A percentile compares a stretch with the other conserved stretches of the same genome.
Evolutionary conservation across 805 yeast species (phyloP).

Genomic region (Peterozyma toletana): DNA sequence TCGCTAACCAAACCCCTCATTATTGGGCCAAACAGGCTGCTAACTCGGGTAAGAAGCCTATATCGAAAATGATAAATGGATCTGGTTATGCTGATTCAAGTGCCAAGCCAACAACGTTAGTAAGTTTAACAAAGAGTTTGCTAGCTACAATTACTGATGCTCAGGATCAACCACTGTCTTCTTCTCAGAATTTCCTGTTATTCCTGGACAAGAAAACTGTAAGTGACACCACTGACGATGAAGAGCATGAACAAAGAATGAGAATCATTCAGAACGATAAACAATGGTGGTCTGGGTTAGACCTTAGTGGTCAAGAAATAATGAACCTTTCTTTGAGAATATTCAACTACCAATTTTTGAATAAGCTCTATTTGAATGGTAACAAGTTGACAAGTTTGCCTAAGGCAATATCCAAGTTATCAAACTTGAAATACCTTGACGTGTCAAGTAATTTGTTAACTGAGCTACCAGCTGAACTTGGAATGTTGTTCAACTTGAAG

Average conservation of each 20-base stretch:
- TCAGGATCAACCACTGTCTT: constrained; percentile 13
- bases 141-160: constrained; percentile 23
- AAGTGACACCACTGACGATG: constrained; percentile 31
- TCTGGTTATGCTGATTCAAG: constrained; percentile 7
- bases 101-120: constrained; percentile 19
- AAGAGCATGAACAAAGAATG: constrained; percentile 63
- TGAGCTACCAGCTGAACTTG: constrained; percentile 78
- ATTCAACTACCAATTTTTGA: constrained; percentile 77
- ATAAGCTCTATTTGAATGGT: constrained; percentile 81
- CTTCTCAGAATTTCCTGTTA: constrained; percentile 16
- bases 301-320: constrained; percentile 84
- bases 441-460: constrained; percentile 69
- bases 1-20: constrained; percentile 56
- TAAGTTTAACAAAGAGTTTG: constrained; percentile 32
- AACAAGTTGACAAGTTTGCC: constrained; percentile 72
- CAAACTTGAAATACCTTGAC: constrained; percentile 75
- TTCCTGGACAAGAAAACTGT: constrained; percentile 28
- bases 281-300: constrained; percentile 93
- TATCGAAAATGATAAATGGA: constrained; percentile 3
- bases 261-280: constrained; percentile 52
- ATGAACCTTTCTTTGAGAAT: constrained; percentile 62
- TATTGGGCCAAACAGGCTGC: constrained; percentile 83
- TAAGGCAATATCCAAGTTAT: constrained; percentile 54
- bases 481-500: constrained; percentile 71
- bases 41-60: constrained; percentile 23